Evolutionary conservation across 768 basidiomycete genomes (phyloP).

Genomic region (Lactifluus volemus): DNA sequence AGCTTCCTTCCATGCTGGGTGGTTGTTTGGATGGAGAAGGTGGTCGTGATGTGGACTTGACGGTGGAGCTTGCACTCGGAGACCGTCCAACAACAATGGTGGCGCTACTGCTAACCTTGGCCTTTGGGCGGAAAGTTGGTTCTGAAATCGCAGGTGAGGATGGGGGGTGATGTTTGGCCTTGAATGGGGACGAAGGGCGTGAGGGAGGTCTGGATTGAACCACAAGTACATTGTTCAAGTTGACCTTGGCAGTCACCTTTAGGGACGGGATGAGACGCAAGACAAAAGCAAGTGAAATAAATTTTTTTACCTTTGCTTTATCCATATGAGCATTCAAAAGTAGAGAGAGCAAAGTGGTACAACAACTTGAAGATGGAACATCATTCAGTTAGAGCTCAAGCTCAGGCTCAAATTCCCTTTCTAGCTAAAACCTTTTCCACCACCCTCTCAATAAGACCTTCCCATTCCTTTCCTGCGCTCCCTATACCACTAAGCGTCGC

Average conservation of each 20-base stretch:
- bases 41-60: conserved; percentile 21
- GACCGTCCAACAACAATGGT: conserved; percentile 23
- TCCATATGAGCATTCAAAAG: conserved; percentile 7
- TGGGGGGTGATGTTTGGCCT: conserved; percentile 26
- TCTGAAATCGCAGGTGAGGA: conserved; percentile 20
- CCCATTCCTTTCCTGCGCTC: conserved; percentile 32
- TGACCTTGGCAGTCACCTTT: conserved; percentile 49
- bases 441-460: conserved; percentile 44
- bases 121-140: conserved; percentile 37
- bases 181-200: conserved; percentile 44
- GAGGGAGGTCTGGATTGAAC: conserved; percentile 26
- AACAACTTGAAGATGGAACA: neutral
- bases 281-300: neutral
- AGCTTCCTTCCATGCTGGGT: conserved; percentile 1
- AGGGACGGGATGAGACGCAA: neutral
- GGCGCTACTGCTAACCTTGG: conserved; percentile 53
- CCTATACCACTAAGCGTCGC: conserved; percentile 55
- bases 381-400: neutral
- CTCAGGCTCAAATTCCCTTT: conserved; percentile 30
- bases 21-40: conserved; percentile 16
- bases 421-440: conserved; percentile 47
- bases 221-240: conserved; percentile 27
- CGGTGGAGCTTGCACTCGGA: conserved; percentile 20
- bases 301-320: conserved; percentile 16
- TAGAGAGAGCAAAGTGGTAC: neutral